phyloP scores from a whole-genome alignment of 495 filamentous ascomycete genomes.

The Durotheca rogersii region DNA sequence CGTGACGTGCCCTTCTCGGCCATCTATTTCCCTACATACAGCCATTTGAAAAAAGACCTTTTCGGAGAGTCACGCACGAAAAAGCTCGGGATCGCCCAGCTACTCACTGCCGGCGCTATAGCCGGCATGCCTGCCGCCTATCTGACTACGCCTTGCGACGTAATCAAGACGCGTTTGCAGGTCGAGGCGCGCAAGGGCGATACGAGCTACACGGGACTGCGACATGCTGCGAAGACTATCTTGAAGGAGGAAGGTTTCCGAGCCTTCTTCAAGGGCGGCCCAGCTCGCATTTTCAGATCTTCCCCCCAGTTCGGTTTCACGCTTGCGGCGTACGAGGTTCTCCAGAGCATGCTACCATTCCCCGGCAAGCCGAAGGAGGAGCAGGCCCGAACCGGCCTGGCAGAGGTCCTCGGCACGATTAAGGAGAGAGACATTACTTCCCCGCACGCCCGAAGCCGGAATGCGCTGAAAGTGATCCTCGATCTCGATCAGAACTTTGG shows the following conservation, averaged over 20 bases:
- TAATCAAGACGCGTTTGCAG: constrained; percentile 97
- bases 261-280: constrained; percentile 98
- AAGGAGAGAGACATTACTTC: constrained; percentile 62
- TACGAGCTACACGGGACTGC: constrained; percentile 76
- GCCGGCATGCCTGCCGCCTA: constrained; percentile 99
- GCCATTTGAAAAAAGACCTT: constrained; percentile 86
- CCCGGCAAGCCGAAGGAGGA: constrained; percentile 57
- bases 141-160: constrained; percentile 94
- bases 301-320: constrained; percentile 98
- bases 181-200: constrained; percentile 97
- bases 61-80: constrained; percentile 90
- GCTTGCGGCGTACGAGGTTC: constrained; percentile 87
- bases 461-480: constrained; percentile 95
- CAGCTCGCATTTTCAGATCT: constrained; percentile 88
- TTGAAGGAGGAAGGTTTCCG: constrained; percentile 87
- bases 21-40: constrained; percentile 98
- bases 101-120: constrained; percentile 92
- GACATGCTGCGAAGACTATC: constrained; percentile 81
- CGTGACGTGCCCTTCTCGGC: constrained; percentile 97
- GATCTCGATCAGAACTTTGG: constrained; percentile 93
- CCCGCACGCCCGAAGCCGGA: constrained; percentile 81
- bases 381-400: constrained; percentile 42
- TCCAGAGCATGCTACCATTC: constrained; percentile 81
- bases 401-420: constrained; percentile 39
- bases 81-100: constrained; percentile 87